Base-by-base conservation (phyloP, 306 rosid genomes). In the Gynostemma pentaphyllum region DNA sequence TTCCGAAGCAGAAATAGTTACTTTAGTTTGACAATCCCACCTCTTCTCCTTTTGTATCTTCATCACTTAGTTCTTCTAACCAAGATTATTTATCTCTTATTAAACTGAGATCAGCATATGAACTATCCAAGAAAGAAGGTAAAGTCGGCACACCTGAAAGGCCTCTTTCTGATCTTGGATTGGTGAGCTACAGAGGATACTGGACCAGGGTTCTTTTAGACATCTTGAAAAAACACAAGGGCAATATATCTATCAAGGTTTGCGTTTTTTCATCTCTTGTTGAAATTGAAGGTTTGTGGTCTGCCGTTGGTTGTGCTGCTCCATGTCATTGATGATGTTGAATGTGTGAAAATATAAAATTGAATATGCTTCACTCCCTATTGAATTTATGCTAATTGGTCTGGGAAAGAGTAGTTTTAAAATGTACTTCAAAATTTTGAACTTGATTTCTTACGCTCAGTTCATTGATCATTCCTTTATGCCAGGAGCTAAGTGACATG, bases 401-500 rank as follows among this genome's bases (percentile, higher is more conserved):
- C 56, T 50, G 21, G 32, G 56, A 50, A 22, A 27, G 9, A 16
- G 28, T 55, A 55, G 32, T 19, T 27, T 27, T 27, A 2, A n/a
- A 8, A 52, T 52, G 11, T 27, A 24, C 18, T 55, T 2, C 40
- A 4, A 21, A 27, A 59, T 37, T 21, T 37, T 18, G 46, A 4
- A 21, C 2, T 19, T 19, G 37, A 21, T 2, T n/a, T n/a, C n/a
- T n/a, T n/a, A n/a, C n/a, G 1, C 19, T 15, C 15, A 34, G 66
- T 46, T 0, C 47, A 23, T 61, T 61, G 36, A 14, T 40, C 36
- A 23, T 11, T 30, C 47, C 48, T 39, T 59, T 12, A 61, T 61
- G 42, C 52, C 85, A 94, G 99, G 99, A 94, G 76, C 94, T 94
- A 24, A 94, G 99, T 72, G 99, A 94, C 85, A 89, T 94, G 99